Base-by-base conservation (phyloP, 2,329 filamentous ascomycete species). In the Parastagonospora nodorum region DNA sequence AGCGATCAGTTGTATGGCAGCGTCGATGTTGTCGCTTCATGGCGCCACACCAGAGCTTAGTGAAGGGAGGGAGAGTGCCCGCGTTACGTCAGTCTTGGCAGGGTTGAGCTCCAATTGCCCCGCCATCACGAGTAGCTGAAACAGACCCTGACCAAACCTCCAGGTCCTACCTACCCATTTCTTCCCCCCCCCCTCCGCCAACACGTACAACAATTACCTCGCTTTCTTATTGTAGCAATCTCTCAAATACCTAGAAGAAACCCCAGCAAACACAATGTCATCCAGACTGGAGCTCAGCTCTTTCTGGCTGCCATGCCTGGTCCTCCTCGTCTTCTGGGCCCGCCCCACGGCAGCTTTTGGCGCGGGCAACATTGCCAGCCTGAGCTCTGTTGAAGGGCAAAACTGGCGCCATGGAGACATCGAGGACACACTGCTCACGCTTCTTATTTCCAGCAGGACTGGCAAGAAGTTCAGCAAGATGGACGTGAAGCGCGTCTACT, bases 391-490 rank as follows among this genome's bases (percentile, higher is more conserved):
- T 45, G 90, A 94, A 74, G 91, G 90, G 59, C 82, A 90, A 72
- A 95, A 95, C 74, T 96, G 75, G 75, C 73, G 75, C 48, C 75
- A 78, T 73, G 77, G 77, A 67, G 92, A 97, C 74, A 95, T 97
- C 67, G 92, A 96, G 79, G 92, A 97, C 78, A 88, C 88, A 30
- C 85, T 96, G 48, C 84, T 96, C 51, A 86, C 84, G 53, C 80
- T 96, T 27, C 76, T 86, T 40, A 84, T 88, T 71, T 84, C 86
- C 37, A 80, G 82, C 53, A 80, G 82, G 35, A 80, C 82, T 32
- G 85, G 84, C 57, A 92, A 92, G 79, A 95, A 92, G 68, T 96
- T 96, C 76, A 85, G 84, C 79, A 94, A 94, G 78, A 84, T 96
- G 67, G 88, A 87, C 69, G 89, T 96, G 56, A 89, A 92, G 58